Conservation (phyloP, 306 rosid genomes). For the Luffa aegyptiaca region DNA sequence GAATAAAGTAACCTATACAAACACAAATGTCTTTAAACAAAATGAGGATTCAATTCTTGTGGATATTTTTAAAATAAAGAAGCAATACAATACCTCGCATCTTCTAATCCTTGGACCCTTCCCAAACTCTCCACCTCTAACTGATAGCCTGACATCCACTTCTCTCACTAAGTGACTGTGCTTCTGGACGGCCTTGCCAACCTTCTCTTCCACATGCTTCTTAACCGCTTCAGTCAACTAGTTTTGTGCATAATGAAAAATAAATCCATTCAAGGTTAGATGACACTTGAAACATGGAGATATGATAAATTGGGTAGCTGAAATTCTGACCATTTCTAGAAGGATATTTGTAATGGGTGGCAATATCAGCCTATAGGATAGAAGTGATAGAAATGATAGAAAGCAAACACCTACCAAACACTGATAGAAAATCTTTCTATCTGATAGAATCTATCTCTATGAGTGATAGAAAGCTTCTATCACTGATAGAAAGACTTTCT, state of each 20-base stretch:
- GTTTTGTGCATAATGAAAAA: conserved; percentile 1
- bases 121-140: conserved; percentile 86
- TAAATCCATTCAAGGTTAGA: neutral
- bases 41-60: neutral
- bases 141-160: conserved; percentile 80
- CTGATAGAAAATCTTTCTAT: too few relatives aligned
- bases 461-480: too few relatives aligned
- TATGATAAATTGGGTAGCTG: neutral
- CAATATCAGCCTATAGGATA: too few relatives aligned
- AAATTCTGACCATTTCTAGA: neutral
- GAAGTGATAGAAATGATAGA: too few relatives aligned
- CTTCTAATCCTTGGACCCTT: conserved; percentile 65
- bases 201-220: conserved; percentile 81
- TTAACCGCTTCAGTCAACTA: conserved; percentile 69
- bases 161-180: conserved; percentile 78
- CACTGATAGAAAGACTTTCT: too few relatives aligned
- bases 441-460: too few relatives aligned
- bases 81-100: conserved; percentile 52
- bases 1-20: conserved; percentile 60
- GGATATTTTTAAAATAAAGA: neutral
- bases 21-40: neutral
- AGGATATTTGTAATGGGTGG: too few relatives aligned
- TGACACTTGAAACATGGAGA: neutral
- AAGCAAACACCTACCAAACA: too few relatives aligned
- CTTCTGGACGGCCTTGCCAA: conserved; percentile 76